Conservation (phyloP, 768 basidiomycete genomes). For the Podaxis mareebaensis region DNA sequence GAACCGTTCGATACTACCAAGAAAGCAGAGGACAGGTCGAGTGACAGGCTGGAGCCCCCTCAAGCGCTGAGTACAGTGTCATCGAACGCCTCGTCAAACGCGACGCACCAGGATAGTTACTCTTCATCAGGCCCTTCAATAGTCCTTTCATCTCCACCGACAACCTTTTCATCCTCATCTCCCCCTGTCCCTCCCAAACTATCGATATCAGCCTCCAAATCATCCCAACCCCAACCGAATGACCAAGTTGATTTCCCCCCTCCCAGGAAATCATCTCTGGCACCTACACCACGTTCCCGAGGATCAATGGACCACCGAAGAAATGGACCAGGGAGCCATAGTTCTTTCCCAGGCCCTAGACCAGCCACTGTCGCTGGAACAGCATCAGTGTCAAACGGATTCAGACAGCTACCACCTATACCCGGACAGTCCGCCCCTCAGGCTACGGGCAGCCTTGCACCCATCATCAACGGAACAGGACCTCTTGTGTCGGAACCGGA, state of each 20-base stretch:
- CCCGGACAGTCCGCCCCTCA: constrained; percentile 10
- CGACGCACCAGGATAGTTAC: constrained; percentile 2
- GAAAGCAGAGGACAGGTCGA: constrained; percentile 18
- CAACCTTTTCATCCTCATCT: constrained; percentile 23
- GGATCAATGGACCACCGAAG: constrained; percentile 13
- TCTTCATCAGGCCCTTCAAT: constrained; percentile 12
- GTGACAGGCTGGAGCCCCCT: constrained; percentile 19
- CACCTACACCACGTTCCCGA: constrained; percentile 20
- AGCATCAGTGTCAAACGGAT: constrained; percentile 1
- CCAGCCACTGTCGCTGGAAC: constrained; percentile 11
- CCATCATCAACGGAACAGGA: constrained; percentile 13
- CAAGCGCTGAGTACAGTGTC: constrained; percentile 16
- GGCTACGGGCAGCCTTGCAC: not conserved
- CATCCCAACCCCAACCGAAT: constrained; percentile 20
- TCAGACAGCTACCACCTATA: constrained; percentile 18
- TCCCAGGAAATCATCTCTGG: constrained; percentile 28
- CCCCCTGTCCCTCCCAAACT: constrained; percentile 22
- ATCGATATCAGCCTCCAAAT: constrained; percentile 24
- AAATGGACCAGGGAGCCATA: constrained; percentile 11
- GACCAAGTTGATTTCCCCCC: constrained; percentile 22
- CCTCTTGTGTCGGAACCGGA: constrained; percentile 15
- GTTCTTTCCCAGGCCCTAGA: not conserved
- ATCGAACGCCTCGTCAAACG: constrained; percentile 13
- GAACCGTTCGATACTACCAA: constrained; percentile 16
- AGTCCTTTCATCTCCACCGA: constrained; percentile 27